These are phyloP conservation scores for Pigoraptor vietnamica DNA, from an alignment of 78 protist genomes.

Conservation along the genomic window DNA sequence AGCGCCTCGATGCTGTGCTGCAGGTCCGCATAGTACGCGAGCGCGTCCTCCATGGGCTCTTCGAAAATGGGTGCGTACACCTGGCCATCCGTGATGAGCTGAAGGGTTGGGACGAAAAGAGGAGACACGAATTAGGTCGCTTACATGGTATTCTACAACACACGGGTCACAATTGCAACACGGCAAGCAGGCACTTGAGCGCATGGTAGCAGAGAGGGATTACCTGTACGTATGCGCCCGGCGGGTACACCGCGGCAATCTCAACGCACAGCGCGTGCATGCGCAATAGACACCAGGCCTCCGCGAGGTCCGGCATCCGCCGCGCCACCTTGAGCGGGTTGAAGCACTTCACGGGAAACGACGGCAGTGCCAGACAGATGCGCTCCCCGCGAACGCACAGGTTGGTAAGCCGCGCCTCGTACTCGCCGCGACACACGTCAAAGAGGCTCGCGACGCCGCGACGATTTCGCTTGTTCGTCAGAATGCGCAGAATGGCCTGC, in stretches of 20 bases:
- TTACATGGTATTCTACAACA: neutral
- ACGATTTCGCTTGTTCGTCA: neutral
- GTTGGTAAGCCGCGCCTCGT: neutral
- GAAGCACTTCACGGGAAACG: neutral
- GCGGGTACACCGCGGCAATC: neutral
- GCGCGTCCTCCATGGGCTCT: neutral
- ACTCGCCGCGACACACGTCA: neutral
- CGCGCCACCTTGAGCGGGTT: neutral
- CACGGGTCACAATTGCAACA: neutral
- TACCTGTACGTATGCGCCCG: neutral
- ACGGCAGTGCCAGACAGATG: neutral
- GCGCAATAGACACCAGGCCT: neutral
- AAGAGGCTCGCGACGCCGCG: neutral
- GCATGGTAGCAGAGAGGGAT: too few relatives aligned
- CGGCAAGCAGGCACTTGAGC: too few relatives aligned
- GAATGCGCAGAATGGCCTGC: neutral
- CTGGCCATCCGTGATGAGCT: neutral
- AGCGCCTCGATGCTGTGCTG: neutral
- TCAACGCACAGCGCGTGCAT: neutral
- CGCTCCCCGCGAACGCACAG: neutral
- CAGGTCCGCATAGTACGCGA: neutral
- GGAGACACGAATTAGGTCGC: neutral
- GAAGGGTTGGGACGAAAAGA: neutral
- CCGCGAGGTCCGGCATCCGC: neutral
- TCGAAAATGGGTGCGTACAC: neutral